Evolutionary conservation across 768 basidiomycete genomes (phyloP), one percentile per base, ranked within the genome.

Genomic region (Cytidiella melzeri): DNA sequence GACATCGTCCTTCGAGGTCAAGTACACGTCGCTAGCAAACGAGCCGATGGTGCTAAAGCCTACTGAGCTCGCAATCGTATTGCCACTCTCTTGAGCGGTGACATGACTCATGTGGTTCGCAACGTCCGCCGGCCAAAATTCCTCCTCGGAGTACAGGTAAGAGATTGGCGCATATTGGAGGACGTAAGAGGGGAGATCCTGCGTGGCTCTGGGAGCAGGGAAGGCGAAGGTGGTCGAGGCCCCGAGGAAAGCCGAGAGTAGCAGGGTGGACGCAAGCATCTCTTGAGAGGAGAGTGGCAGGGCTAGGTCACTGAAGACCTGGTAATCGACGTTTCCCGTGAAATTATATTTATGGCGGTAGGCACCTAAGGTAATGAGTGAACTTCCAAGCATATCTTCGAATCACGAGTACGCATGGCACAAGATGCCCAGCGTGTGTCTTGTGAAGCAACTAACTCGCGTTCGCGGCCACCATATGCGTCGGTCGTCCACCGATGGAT

Each of bases 61-160:
- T n/a, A 56, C 57, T 20, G 50, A 43, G 11, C 27, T 24, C 24
- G 55, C 55, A 43, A 55, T 48, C 9, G 39, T 27, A 18, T 27
- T 45, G 45, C 52, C 55, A 47, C 56, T 41, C 30, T 54, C 43
- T 45, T 61, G 38, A 19, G 59, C 57, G 20, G 47, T 45, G 39
- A 63, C 55, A 41, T 63, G 58, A 26, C 47, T 52, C 20, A 63
- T 43, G 52, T 60, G 57, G 20, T 3, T 41, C 9, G 57, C 50
- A 50, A 64, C 50, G 44, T 64, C 61, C 24, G 61, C 54, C 7
- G 61, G 60, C 56, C 57, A 60, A 43, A 47, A 60, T 9, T 25
- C 7, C 41, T 64, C 63, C n/a, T 51, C 30, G 9, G 60, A 57
- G 43, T 52, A 56, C 10, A 63, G 53, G 51, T 64, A 51, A 18